A percentile compares a stretch with the other conserved stretches of the same genome.
Conservation (phyloP, 1,284 basidiomycete genomes). For the Cryptococcus sp. region DNA sequence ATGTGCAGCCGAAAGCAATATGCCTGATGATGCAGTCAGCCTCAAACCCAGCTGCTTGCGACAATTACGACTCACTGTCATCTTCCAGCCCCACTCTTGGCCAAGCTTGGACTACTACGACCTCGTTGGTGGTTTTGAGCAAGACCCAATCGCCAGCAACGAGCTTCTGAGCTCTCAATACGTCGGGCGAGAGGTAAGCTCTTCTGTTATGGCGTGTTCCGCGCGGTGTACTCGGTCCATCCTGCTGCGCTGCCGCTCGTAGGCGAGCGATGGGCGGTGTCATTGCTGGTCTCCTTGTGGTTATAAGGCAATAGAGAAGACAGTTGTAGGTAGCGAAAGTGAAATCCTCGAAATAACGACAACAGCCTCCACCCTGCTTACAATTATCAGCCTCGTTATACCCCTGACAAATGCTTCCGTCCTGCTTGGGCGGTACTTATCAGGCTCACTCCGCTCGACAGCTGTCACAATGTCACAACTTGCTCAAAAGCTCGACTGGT, state of each 20-base stretch:
- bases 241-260: conserved; percentile 4
- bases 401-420: too few species aligned
- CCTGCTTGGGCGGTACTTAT: neutral
- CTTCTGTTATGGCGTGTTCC: conserved; percentile 30
- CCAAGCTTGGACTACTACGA: conserved; percentile 40
- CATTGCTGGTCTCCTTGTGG: neutral
- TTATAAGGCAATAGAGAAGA: neutral
- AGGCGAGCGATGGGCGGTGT: conserved; percentile 3
- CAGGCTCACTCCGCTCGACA: neutral
- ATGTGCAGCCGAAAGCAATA: conserved; percentile 26
- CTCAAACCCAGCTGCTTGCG: neutral
- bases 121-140: conserved; percentile 8
- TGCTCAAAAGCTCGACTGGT: conserved; percentile 1
- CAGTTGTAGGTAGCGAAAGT: neutral
- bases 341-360: neutral
- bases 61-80: conserved; percentile 29
- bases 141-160: conserved; percentile 49
- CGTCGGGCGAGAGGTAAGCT: conserved; percentile 43
- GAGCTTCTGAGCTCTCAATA: conserved; percentile 41
- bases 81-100: conserved; percentile 38
- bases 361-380: conserved; percentile 2
- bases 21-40: conserved; percentile 11
- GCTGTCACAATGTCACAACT: conserved; percentile 1
- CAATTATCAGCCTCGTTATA: too few species aligned
- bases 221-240: conserved; percentile 7